These are phyloP conservation scores for Fusarium nygamai DNA, from an alignment of 2,329 filamentous ascomycete species.

Conservation along the genomic window DNA sequence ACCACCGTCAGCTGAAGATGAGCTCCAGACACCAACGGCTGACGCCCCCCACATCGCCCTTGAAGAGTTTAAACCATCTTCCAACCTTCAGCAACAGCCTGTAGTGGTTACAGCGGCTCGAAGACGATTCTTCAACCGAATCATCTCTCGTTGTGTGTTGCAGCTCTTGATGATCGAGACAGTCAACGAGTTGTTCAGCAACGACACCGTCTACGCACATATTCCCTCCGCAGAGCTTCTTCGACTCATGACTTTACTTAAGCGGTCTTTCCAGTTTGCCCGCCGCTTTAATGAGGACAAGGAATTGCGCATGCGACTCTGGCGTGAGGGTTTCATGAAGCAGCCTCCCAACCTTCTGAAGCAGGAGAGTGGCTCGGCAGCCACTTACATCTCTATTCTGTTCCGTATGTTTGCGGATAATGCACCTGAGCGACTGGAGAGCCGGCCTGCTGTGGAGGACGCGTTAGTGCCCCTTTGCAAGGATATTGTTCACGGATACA, in stretches of 20 bases:
- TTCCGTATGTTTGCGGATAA: conserved; percentile 98
- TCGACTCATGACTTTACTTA: conserved; percentile 90
- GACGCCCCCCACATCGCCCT: conserved; percentile 60
- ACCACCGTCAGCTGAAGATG: conserved; percentile 49
- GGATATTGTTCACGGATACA: conserved; percentile 90
- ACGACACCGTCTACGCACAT: conserved; percentile 91
- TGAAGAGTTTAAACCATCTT: conserved; percentile 87
- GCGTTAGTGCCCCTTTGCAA: conserved; percentile 94
- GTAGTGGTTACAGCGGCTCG: conserved; percentile 93
- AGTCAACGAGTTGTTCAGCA: conserved; percentile 97
- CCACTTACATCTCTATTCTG: conserved; percentile 94
- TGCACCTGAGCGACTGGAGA: conserved; percentile 81
- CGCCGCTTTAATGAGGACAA: conserved; percentile 98
- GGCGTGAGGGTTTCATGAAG: conserved; percentile 99
- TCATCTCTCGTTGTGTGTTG: conserved; percentile 97
- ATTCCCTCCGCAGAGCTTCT: conserved; percentile 92
- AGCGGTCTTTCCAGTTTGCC: conserved; percentile 96
- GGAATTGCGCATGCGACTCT: conserved; percentile 91
- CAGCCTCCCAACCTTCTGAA: conserved; percentile 97
- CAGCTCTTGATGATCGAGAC: conserved; percentile 99
- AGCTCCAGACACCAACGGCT: conserved; percentile 46
- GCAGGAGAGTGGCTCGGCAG: conserved; percentile 91
- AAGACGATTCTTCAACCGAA: conserved; percentile 96
- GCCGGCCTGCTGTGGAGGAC: conserved; percentile 83
- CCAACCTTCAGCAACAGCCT: conserved; percentile 83